These are phyloP conservation scores for Torrubiella hemipterigena DNA, from an alignment of 2,329 filamentous ascomycete species.

Conservation along the genomic window DNA sequence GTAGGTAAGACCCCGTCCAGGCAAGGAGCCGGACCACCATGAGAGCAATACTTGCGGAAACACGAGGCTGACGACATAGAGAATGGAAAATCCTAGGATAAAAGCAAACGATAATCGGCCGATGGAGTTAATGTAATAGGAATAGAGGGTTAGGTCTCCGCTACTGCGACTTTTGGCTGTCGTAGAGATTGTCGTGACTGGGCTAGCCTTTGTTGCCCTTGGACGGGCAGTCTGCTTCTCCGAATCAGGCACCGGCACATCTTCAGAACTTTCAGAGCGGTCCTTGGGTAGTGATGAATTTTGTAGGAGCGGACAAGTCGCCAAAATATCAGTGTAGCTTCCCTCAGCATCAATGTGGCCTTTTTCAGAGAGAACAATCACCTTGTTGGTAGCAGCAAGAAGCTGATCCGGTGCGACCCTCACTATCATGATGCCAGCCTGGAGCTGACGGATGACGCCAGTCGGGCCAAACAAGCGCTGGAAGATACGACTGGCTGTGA, in stretches of 20 bases:
- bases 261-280: not conserved
- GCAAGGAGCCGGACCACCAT: slow-evolving; percentile 3
- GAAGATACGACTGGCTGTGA: slow-evolving; percentile 26
- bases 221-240: not conserved
- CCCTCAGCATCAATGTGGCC: slow-evolving; percentile 25
- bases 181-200: not conserved
- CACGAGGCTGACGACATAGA: slow-evolving; percentile 1
- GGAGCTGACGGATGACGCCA: slow-evolving; percentile 20
- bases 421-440: slow-evolving; percentile 2
- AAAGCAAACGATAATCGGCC: not conserved
- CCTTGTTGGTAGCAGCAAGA: too few species aligned
- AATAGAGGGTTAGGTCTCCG: slow-evolving; percentile 1
- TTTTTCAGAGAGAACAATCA: slow-evolving; percentile 6
- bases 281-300: not conserved
- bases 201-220: not conserved
- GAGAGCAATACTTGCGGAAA: slow-evolving; percentile 4
- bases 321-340: slow-evolving; percentile 19
- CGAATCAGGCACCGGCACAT: not conserved
- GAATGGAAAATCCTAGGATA: slow-evolving; percentile 1
- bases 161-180: slow-evolving; percentile 3
- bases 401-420: too few species aligned
- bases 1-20: slow-evolving; percentile 1
- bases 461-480: slow-evolving; percentile 20
- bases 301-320: slow-evolving; percentile 14
- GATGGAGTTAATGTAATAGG: slow-evolving; percentile 2